phyloP scores from a whole-genome alignment of 1,139 yeast species.

The Diutina ranongensis region DNA sequence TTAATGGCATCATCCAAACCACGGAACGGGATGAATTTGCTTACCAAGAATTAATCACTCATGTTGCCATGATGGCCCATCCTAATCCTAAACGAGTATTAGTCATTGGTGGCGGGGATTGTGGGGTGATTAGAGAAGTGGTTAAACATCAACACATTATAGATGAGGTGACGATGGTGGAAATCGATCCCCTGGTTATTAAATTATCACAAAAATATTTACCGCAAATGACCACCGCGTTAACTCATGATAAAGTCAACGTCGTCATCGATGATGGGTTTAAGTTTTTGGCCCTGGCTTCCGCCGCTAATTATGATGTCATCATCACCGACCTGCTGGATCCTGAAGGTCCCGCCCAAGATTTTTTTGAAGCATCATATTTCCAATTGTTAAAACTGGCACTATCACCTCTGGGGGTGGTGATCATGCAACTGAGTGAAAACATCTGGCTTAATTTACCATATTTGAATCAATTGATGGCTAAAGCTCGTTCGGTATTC shows the following conservation, averaged over 20 bases:
- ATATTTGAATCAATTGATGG: conserved; percentile 48
- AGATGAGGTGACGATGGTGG: conserved; percentile 69
- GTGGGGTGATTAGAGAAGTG: conserved; percentile 81
- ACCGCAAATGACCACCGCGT: conserved; percentile 70
- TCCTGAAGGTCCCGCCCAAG: conserved; percentile 97
- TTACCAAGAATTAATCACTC: conserved; percentile 82
- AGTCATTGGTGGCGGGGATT: conserved; percentile 92
- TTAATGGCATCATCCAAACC: conserved; percentile 81
- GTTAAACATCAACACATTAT: conserved; percentile 60
- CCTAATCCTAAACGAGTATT: conserved; percentile 62
- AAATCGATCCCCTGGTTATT: conserved; percentile 83
- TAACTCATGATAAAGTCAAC: conserved; percentile 59
- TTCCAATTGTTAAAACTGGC: conserved; percentile 64
- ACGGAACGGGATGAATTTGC: conserved; percentile 88
- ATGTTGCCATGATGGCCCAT: conserved; percentile 68
- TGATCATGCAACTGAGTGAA: conserved; percentile 87
- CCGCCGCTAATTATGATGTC: conserved; percentile 51
- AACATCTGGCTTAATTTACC: conserved; percentile 81
- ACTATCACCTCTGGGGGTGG: conserved; percentile 61
- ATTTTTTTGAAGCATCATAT: conserved; percentile 76
- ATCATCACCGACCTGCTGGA: conserved; percentile 94
- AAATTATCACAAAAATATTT: conserved; percentile 61
- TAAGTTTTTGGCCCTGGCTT: conserved; percentile 45
- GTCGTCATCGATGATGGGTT: conserved; percentile 85
- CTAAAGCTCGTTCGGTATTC: conserved; percentile 61